These are phyloP conservation scores for Dryadomyces quercus-mongolicae DNA, from an alignment of 2,329 filamentous ascomycete genomes.

Conservation along the genomic window DNA sequence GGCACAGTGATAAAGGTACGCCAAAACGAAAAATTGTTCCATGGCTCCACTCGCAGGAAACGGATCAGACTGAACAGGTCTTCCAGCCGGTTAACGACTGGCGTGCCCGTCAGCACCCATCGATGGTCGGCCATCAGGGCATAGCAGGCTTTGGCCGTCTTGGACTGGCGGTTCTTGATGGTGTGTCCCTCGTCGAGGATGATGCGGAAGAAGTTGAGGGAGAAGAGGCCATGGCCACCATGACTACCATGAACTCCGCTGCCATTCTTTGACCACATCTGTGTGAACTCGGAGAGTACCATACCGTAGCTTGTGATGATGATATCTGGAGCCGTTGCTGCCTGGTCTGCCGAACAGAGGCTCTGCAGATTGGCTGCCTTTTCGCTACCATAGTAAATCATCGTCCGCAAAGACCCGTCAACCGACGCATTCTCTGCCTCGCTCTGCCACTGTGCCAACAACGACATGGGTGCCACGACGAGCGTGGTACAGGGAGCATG, in stretches of 20 bases:
- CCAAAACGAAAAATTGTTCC: conserved; percentile 99
- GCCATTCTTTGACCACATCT: conserved; percentile 50
- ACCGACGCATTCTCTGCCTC: conserved; percentile 87
- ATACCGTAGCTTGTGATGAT: conserved; percentile 93
- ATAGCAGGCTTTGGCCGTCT: conserved; percentile 91
- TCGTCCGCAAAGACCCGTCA: conserved; percentile 65
- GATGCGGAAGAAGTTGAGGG: conserved; percentile 84
- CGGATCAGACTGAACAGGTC: conserved; percentile 88
- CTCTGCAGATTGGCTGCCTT: conserved; percentile 68
- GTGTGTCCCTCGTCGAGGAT: conserved; percentile 93
- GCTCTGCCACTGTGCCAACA: conserved; percentile 94
- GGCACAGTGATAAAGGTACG: conserved; percentile 96
- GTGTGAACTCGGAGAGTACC: conserved; percentile 78
- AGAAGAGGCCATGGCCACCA: conserved; percentile 67
- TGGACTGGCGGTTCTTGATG: conserved; percentile 83
- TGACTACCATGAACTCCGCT: conserved; percentile 47
- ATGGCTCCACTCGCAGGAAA: conserved; percentile 89
- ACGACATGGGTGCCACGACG: conserved; percentile 92
- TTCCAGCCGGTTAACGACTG: conserved; percentile 91
- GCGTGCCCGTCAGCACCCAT: conserved; percentile 90
- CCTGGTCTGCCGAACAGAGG: conserved; percentile 65
- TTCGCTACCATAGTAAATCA: conserved; percentile 87
- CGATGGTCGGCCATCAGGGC: conserved; percentile 75
- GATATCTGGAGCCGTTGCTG: conserved; percentile 67
- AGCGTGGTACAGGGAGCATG: conserved; percentile 79